A percentile compares a stretch with the other conserved stretches of the same genome.
phyloP scores from a whole-genome alignment of 164 flowering plant genomes.

The Dillenia suffruticosa region DNA sequence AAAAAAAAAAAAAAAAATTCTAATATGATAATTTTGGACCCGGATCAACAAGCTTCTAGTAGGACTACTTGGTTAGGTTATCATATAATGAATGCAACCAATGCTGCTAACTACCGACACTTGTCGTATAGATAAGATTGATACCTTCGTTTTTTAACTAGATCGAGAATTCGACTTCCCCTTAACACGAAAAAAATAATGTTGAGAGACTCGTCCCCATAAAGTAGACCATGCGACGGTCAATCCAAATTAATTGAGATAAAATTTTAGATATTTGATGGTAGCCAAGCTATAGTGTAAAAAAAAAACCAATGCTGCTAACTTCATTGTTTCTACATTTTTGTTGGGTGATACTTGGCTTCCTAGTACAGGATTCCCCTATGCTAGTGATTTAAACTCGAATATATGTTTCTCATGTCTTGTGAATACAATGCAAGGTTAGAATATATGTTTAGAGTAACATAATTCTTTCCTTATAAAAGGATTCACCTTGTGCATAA shows the following conservation, averaged over 20 bases:
- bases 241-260: too few species aligned
- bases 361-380: conserved; percentile 25
- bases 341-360: conserved; percentile 19
- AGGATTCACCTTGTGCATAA: too few species aligned
- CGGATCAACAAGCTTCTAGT: conserved; percentile 6
- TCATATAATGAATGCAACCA: conserved; percentile 9
- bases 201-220: too few species aligned
- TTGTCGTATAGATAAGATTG: too few species aligned
- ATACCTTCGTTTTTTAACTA: too few species aligned
- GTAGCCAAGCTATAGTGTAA: too few species aligned
- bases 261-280: too few species aligned
- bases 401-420: too few species aligned
- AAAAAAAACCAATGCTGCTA: conserved; percentile 5
- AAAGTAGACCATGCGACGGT: too few species aligned
- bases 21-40: conserved; percentile 23
- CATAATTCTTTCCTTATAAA: neutral
- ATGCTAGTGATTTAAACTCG: conserved; percentile 1
- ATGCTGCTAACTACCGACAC: conserved; percentile 14
- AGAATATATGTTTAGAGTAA: neutral
- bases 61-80: conserved; percentile 24
- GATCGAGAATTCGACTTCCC: too few species aligned
- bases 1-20: too few species aligned
- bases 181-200: too few species aligned
- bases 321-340: conserved; percentile 18
- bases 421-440: neutral